These are phyloP conservation scores for Medicago truncatula DNA, from an alignment of 306 rosid species.

Conservation along the genomic window DNA sequence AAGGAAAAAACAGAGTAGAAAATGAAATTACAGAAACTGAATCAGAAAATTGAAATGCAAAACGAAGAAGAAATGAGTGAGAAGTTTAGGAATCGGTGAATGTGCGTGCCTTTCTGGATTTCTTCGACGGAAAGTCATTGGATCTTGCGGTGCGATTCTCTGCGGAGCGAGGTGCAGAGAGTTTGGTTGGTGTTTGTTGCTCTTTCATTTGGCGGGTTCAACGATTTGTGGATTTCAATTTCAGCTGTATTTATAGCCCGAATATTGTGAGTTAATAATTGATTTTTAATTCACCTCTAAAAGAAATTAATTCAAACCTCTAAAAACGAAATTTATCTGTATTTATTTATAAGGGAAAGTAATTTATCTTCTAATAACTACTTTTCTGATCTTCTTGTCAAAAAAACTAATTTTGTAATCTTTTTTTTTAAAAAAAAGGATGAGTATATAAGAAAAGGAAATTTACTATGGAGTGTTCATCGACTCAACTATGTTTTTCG, in stretches of 20 bases:
- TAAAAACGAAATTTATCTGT: too few relatives aligned
- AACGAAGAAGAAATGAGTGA: neutral
- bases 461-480: too few relatives aligned
- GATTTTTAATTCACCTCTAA: too few relatives aligned
- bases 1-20: neutral
- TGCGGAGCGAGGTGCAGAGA: slow-evolving; percentile 19
- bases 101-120: slow-evolving; percentile 12
- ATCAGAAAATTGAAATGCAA: neutral
- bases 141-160: slow-evolving; percentile 26
- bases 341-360: too few relatives aligned
- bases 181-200: slow-evolving; percentile 39
- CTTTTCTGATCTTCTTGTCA: too few relatives aligned
- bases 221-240: neutral
- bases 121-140: slow-evolving; percentile 37
- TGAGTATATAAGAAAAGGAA: too few relatives aligned
- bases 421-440: too few relatives aligned
- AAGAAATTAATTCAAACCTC: too few relatives aligned
- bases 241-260: neutral
- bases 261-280: neutral
- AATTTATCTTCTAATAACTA: too few relatives aligned
- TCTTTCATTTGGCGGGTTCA: slow-evolving; percentile 46
- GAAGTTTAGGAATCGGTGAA: neutral
- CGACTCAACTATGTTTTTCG: too few relatives aligned
- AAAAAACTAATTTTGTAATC: too few relatives aligned
- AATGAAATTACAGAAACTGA: neutral